Base-by-base conservation (phyloP, 1,284 basidiomycete genomes). In the Ustilago cynodontis region DNA sequence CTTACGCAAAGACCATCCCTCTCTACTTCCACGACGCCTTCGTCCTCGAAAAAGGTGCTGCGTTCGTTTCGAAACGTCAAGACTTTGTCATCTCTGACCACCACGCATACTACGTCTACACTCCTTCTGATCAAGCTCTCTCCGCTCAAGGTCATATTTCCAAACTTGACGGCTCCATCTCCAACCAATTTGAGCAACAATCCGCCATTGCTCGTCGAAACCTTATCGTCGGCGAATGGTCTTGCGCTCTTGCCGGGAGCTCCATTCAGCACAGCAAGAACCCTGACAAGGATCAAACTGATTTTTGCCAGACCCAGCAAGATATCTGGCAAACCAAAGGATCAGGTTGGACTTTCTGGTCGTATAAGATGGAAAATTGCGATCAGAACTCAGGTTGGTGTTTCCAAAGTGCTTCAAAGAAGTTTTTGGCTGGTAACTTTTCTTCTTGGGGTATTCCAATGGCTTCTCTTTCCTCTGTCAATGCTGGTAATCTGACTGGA, bases 71-170 rank as follows among this genome's bases (percentile, higher is more conserved):
- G 2, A 86, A 87, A 31, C 87, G 91, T 37, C 83, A 85, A 0
- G 92, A 93, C 81, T 93, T 93, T 78, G 88, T 92, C 39, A 90
- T 93, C 31, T 89, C 92, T 74, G 92, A 93, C 75, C 90, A 93
- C 82, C 92, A 93, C 82, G 91, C 92, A 2, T 88, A 87, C 86
- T 80, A 83, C 75, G 91, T 92, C 60, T 93, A 90, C 82, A 84
- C 82, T 4, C 31, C 73, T 9, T 55, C 72, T 20, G 85, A 85
- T 57, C 71, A 68, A 47, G 59, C 66, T 3, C 68, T 78, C 29
- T 68, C 68, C 8, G 84, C 80, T 39, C 70, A 78, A 51, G 75
- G 77, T 24, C 84, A 85, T 62, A 83, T 80, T 20, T 66, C 72
- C 49, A 70, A 81, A 50, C 82, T 85, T 52, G 63, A 78, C 50